Conservation (phyloP, 441 rosid species). For the Melianthus villosus region DNA sequence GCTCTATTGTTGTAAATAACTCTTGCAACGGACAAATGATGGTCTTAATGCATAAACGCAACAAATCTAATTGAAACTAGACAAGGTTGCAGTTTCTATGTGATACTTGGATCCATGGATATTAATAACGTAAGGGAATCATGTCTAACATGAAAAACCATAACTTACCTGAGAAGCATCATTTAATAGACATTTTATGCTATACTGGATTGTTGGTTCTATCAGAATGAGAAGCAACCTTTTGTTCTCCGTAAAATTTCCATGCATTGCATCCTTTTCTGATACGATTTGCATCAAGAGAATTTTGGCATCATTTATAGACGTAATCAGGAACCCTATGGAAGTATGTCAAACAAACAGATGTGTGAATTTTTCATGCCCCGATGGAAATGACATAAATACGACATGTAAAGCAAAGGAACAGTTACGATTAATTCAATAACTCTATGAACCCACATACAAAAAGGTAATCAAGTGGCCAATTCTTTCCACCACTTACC, state of each 20-base stretch:
- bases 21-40: no score
- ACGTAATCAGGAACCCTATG: slow-evolving; percentile 47
- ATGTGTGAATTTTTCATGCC: slow-evolving; percentile 1
- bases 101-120: no score
- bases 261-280: slow-evolving; percentile 18
- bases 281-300: slow-evolving; percentile 29
- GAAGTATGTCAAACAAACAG: slow-evolving; percentile 12
- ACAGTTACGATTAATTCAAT: not conserved
- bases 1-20: no score
- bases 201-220: slow-evolving; percentile 68
- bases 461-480: no score
- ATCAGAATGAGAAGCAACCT: slow-evolving; percentile 46
- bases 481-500: no score
- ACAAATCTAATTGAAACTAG: no score
- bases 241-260: slow-evolving; percentile 25
- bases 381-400: slow-evolving; percentile 3
- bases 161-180: slow-evolving; percentile 56
- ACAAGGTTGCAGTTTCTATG: no score
- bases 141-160: slow-evolving; percentile 1
- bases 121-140: not conserved
- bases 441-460: not conserved
- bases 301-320: slow-evolving; percentile 44
- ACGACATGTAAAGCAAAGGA: no score
- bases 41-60: no score
- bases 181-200: slow-evolving; percentile 47